These are phyloP conservation scores for Whalleya microplaca DNA, from an alignment of 2,329 filamentous ascomycete species.

Conservation along the genomic window DNA sequence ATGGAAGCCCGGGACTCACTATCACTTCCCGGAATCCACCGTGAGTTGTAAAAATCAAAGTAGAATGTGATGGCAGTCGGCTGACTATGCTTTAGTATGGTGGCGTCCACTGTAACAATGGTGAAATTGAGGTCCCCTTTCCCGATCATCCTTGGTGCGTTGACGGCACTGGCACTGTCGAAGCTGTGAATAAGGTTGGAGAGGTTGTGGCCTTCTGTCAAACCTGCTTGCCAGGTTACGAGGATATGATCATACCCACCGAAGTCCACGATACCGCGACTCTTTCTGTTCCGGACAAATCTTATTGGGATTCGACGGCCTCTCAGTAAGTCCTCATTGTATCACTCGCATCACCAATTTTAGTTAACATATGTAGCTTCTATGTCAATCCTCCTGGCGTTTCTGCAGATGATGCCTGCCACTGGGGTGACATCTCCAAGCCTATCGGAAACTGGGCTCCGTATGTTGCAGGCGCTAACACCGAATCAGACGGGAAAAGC, in stretches of 20 bases:
- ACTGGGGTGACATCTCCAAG: constrained; percentile 68
- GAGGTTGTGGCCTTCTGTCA: constrained; percentile 73
- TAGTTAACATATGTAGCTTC: constrained; percentile 52
- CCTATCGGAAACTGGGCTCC: constrained; percentile 77
- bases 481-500: constrained; percentile 64
- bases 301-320: constrained; percentile 73
- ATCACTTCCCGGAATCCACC: constrained; percentile 73
- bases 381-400: constrained; percentile 79
- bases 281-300: constrained; percentile 70
- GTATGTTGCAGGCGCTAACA: constrained; percentile 78
- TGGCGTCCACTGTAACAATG: constrained; percentile 72
- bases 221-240: constrained; percentile 77
- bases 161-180: constrained; percentile 66
- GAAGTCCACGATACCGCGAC: constrained; percentile 59
- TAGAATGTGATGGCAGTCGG: not conserved
- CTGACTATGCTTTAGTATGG: constrained; percentile 61
- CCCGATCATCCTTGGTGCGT: constrained; percentile 70
- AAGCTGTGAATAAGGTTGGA: constrained; percentile 68
- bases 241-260: constrained; percentile 84
- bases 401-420: constrained; percentile 61
- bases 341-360: not conserved
- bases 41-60: constrained; percentile 48
- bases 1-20: constrained; percentile 74
- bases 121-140: constrained; percentile 72
- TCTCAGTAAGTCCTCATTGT: constrained; percentile 64